Conservation (phyloP, 2,329 filamentous ascomycete genomes). For the Apiospora rasikravindrae region DNA sequence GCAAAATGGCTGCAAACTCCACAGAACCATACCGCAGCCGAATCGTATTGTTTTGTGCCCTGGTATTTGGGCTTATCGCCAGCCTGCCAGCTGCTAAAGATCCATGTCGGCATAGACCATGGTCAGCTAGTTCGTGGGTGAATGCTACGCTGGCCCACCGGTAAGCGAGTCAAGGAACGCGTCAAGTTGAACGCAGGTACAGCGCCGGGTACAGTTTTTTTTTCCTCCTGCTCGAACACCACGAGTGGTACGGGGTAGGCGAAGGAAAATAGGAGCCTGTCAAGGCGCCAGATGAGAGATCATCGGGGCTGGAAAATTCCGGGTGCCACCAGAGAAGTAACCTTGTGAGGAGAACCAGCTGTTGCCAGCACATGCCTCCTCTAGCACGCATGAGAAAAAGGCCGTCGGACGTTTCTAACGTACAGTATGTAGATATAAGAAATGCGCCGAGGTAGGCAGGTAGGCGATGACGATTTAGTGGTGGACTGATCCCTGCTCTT, state of each 20-base stretch:
- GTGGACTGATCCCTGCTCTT: neutral
- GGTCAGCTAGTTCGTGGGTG: constrained; percentile 5
- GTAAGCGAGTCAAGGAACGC: constrained; percentile 16
- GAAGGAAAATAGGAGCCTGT: neutral
- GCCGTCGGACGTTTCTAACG: neutral
- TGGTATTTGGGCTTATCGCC: constrained; percentile 16
- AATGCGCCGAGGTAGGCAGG: neutral
- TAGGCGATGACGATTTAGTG: neutral
- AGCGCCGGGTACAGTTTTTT: neutral
- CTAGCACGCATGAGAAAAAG: neutral
- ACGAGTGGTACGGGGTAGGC: neutral
- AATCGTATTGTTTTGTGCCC: constrained; percentile 9
- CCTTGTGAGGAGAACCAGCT: neutral
- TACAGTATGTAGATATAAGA: neutral
- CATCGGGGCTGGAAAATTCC: neutral
- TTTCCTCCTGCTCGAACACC: neutral
- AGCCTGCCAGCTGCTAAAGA: neutral
- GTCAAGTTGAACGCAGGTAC: constrained; percentile 17
- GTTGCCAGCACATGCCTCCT: neutral
- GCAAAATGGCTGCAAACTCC: neutral
- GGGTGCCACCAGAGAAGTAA: neutral
- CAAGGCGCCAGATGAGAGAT: neutral
- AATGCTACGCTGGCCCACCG: constrained; percentile 13
- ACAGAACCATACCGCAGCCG: neutral
- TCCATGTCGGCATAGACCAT: constrained; percentile 18